Evolutionary conservation across 208 protist genomes (phyloP), one percentile per base, ranked within the genome.

Genomic region (Leptomonas pyrrhocoris): DNA sequence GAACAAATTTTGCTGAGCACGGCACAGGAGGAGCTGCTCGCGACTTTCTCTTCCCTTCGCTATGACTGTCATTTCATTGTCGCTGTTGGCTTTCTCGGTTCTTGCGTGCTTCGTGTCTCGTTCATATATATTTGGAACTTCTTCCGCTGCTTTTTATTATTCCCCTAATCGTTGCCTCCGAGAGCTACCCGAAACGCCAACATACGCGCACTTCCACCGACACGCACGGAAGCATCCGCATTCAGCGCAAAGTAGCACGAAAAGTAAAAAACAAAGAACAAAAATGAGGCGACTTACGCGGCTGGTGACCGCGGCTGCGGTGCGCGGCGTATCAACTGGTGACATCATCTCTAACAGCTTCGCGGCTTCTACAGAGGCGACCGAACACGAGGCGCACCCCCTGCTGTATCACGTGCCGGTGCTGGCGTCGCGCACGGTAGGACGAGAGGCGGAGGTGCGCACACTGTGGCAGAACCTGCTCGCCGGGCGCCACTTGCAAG

Each of bases 391-490:
- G 27, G 75, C 72, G 11, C 81, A 90, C 49, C 85, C 88, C n/a
- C 78, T 89, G 45, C 69, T 96, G 15, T 96, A 93, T 57, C 68
- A 83, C 38, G 87, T 87, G 30, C 92, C 92, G 25, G 73, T 80
- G 31, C 49, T 86, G 16, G 68, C 79, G 15, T 49, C 75, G 1
- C 81, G 82, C 53, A 83, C 80, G 4, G 65, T 94, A 0, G 89
- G 89, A 27, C 81, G 92, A 27, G 85, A 93, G 30, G 46, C 51
- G 4, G 89, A 92, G 68, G 73, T 96, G 45, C 73, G 88, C 43
- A 69, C 72, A 12, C 77, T 96, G 21, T 96, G 92, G 89, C 92
- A 96, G 61, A 88, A 87, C 63, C 56, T 94, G n/a, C 81, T 96
- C 16, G 13, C 74, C 0, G 88, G 89, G 1, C 81, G 81, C 1